phyloP scores from a whole-genome alignment of 768 basidiomycete genomes.

The Mycena indigotica region DNA sequence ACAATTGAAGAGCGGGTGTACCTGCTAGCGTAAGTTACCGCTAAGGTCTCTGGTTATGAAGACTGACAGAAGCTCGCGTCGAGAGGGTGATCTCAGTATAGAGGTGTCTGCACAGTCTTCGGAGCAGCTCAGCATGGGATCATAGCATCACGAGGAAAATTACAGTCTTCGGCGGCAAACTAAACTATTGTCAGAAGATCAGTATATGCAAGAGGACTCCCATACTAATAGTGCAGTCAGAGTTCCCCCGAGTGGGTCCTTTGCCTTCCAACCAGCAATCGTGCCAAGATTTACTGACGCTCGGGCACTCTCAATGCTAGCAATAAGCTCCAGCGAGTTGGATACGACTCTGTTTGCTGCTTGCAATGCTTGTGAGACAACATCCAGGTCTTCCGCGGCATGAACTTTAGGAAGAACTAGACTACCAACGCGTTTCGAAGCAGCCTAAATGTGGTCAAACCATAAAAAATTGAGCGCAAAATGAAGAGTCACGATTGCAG shows the following conservation, averaged over 20 bases:
- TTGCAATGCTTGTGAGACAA: constrained; percentile 54
- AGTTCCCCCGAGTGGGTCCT: constrained; percentile 45
- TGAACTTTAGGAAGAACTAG: constrained; percentile 88
- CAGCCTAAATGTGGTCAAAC: constrained; percentile 41
- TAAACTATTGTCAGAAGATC: constrained; percentile 30
- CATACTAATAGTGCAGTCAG: constrained; percentile 67
- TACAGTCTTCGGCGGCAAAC: constrained; percentile 97
- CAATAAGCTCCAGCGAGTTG: constrained; percentile 58
- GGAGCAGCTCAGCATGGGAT: constrained; percentile 7
- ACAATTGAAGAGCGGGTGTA: constrained; percentile 84
- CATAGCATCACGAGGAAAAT: constrained; percentile 23
- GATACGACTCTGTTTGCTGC: constrained; percentile 30
- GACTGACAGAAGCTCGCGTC: constrained; percentile 63
- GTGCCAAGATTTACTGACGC: constrained; percentile 65
- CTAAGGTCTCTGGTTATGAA: background rate
- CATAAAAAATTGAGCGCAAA: background rate
- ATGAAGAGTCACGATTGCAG: constrained; percentile 49
- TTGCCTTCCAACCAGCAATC: constrained; percentile 75
- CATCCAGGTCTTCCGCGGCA: constrained; percentile 63
- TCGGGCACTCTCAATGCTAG: constrained; percentile 84
- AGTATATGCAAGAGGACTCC: background rate
- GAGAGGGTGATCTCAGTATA: constrained; percentile 73
- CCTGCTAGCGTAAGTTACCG: background rate
- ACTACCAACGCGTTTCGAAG: constrained; percentile 51
- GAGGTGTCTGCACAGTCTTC: constrained; percentile 88